Conservation (phyloP, 148 eudicot species). For the Chenopodium album region DNA sequence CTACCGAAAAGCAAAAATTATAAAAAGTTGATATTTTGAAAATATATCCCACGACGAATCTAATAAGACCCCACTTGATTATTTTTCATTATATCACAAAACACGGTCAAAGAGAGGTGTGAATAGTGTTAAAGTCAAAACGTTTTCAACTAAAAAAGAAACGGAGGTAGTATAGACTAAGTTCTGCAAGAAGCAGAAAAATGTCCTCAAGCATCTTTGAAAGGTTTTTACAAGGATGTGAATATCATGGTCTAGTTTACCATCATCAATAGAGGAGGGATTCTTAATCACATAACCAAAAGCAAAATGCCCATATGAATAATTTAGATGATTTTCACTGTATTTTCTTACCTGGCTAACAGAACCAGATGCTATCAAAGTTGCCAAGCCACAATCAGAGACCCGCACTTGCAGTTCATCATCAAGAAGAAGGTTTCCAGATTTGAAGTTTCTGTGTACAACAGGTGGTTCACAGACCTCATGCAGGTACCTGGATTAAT, state of each 20-base stretch:
- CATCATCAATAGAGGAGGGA: not conserved
- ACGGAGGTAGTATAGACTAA: not conserved
- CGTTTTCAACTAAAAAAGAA: no score
- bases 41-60: no score
- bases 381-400: slow-evolving; percentile 93
- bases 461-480: slow-evolving; percentile 91
- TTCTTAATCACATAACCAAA: not conserved
- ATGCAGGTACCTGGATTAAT: slow-evolving; percentile 61
- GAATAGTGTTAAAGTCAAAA: no score
- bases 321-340: not conserved
- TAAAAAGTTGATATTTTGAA: no score
- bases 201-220: not conserved
- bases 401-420: slow-evolving; percentile 79
- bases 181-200: not conserved
- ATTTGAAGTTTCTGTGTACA: slow-evolving; percentile 89
- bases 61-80: no score
- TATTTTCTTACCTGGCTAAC: slow-evolving; percentile 72
- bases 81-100: no score
- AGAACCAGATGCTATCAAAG: slow-evolving; percentile 71
- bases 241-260: not conserved
- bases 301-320: not conserved
- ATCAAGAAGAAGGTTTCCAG: slow-evolving; percentile 91
- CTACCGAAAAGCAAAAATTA: no score
- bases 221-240: not conserved
- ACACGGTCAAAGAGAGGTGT: no score